Base-by-base conservation (phyloP, 805 yeast species). In the Pichia kluyveri region DNA sequence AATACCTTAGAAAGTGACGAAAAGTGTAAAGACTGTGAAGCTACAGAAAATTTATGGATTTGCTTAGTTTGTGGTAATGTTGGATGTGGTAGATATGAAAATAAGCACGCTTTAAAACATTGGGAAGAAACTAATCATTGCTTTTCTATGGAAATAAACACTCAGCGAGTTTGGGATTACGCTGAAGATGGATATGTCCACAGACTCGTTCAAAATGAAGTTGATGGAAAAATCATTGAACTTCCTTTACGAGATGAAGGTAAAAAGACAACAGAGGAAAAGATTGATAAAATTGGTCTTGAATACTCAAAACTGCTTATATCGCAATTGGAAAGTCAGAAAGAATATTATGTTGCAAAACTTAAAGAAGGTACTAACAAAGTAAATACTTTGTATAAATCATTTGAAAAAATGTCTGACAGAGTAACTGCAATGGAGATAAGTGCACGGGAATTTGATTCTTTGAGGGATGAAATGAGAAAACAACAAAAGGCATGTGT, bases 91-190 rank as follows among this genome's bases (percentile, higher is more conserved):
- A 67, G 97, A 51, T 89, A 89, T 62, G 86, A 87, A 45, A 76
- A 76, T 32, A 89, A 84, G 44, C 97, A 89, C 68, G 95, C 96
- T 0, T 78, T 87, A 45, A 78, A 82, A 51, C 97, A 89, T 64
- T 90, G 77, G 61, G 77, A 81, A 17, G 70, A 71, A 10, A 83
- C 95, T 0, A 81, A 83, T 7, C 97, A 89, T 63, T 86, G 96
- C 57, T 89, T 86, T 67, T 85, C 96, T 0, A 88, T 89, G 96
- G 96, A 89, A 59, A 69, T 86, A 42, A 66, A 72, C 11, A 78
- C 95, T 0, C 93, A 89, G 51, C 70, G 97, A 39, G 96, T 89
- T 1, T 89, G 97, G 97, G 96, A 89, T 62, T 89, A 89, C 61
- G 89, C 90, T 0, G 90, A 90, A 2, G 97, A 89, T 60, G 81